These are phyloP conservation scores for Symbiodinium natans DNA, from an alignment of 73 alveolate species.

Conservation along the genomic window DNA sequence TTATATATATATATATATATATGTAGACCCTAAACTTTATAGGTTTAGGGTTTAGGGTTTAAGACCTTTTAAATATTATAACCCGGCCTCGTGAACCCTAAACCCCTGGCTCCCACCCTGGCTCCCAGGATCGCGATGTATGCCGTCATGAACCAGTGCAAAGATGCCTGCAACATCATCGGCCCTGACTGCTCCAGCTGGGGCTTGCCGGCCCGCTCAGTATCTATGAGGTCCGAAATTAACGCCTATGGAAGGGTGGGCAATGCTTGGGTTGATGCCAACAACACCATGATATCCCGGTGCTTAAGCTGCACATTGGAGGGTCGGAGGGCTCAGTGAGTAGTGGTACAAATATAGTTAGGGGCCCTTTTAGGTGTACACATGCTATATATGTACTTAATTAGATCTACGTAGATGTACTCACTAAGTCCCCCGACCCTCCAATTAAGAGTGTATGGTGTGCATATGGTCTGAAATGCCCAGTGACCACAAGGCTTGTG, in stretches of 20 bases:
- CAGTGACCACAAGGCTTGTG: no score
- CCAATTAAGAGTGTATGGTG: no score
- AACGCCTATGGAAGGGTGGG: neutral
- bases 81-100: neutral
- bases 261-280: neutral
- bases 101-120: neutral
- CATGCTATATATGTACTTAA: no score
- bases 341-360: no score
- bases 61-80: neutral
- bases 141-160: neutral
- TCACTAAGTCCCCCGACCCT: no score
- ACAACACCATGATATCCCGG: neutral
- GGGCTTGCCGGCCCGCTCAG: slow-evolving; percentile 18
- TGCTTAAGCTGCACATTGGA: neutral
- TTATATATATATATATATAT: no score
- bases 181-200: slow-evolving; percentile 62
- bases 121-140: neutral
- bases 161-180: neutral
- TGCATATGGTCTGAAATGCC: no score
- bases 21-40: neutral
- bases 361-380: no score
- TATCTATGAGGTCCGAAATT: neutral
- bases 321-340: neutral
- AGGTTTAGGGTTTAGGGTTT: no score
- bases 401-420: no score